Percentiles rank a stretch among this genome's conserved stretches.
Evolutionary conservation across 1,284 basidiomycete species (phyloP).

Genomic region (Tylopilus sp.): DNA sequence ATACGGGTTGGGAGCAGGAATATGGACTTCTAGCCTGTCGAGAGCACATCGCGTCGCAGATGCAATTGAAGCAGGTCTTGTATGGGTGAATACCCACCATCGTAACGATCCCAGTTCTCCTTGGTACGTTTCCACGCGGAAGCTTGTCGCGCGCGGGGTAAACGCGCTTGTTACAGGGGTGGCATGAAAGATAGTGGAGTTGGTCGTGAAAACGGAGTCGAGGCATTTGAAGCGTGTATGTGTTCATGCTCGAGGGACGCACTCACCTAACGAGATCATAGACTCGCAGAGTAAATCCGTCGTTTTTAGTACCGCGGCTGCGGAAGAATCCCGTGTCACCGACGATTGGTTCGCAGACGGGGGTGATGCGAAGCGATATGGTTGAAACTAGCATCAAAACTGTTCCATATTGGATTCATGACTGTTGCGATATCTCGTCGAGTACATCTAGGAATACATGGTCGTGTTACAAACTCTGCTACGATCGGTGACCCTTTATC

Average conservation of each 20-base stretch:
- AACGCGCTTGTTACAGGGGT: constrained; percentile 48
- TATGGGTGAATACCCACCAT: constrained; percentile 86
- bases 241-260: neutral
- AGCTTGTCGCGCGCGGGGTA: neutral
- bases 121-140: constrained; percentile 48
- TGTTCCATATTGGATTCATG: neutral
- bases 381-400: constrained; percentile 34
- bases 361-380: constrained; percentile 51
- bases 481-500: constrained; percentile 12
- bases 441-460: constrained; percentile 17
- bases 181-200: constrained; percentile 84
- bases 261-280: constrained; percentile 27
- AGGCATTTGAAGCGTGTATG: constrained; percentile 74
- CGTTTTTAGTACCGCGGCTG: constrained; percentile 63
- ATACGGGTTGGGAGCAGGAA: constrained; percentile 76
- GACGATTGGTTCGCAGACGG: constrained; percentile 79
- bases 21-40: constrained; percentile 75
- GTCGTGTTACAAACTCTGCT: constrained; percentile 9
- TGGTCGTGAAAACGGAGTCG: constrained; percentile 76
- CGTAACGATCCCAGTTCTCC: constrained; percentile 84
- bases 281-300: constrained; percentile 81
- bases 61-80: constrained; percentile 67
- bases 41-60: constrained; percentile 68
- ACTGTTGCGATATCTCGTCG: neutral
- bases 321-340: constrained; percentile 50